Percentiles rank a stretch among this genome's conserved stretches.
Evolutionary conservation across 768 basidiomycete genomes (phyloP).

Genomic region (Multifurca ochricompacta): DNA sequence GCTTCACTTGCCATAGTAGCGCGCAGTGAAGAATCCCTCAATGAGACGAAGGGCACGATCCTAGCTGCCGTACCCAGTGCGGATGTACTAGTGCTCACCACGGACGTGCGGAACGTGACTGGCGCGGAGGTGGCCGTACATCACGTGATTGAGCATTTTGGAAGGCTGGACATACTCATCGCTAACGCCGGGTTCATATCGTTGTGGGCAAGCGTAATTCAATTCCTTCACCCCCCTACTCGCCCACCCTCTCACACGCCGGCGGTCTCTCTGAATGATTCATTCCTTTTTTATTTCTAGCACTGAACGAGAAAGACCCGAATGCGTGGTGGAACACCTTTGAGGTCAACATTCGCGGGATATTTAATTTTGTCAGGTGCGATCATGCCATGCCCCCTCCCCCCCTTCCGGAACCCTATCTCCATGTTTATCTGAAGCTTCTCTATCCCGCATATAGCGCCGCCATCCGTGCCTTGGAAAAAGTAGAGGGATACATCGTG

Average conservation of each 20-base stretch:
- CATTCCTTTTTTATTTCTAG: no score
- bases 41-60: not conserved
- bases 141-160: not conserved
- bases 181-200: constrained; percentile 1
- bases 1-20: constrained; percentile 1
- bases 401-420: no score
- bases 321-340: constrained; percentile 12
- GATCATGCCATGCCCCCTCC: no score
- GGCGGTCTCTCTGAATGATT: no score
- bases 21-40: not conserved
- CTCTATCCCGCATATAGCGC: not conserved
- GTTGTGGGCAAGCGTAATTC: not conserved
- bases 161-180: constrained; percentile 4
- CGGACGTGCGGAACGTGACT: not conserved
- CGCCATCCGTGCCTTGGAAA: not conserved
- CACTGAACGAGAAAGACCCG: constrained; percentile 4
- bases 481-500: not conserved
- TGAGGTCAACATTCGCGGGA: constrained; percentile 8
- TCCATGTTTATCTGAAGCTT: not conserved
- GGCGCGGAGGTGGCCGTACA: not conserved
- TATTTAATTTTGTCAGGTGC: constrained; percentile 7
- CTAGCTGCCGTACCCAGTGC: not conserved
- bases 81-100: not conserved
- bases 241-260: no score
- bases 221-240: no score